Evolutionary conservation across 768 basidiomycete genomes (phyloP).

Genomic region (Neoboletus brunneissimus): DNA sequence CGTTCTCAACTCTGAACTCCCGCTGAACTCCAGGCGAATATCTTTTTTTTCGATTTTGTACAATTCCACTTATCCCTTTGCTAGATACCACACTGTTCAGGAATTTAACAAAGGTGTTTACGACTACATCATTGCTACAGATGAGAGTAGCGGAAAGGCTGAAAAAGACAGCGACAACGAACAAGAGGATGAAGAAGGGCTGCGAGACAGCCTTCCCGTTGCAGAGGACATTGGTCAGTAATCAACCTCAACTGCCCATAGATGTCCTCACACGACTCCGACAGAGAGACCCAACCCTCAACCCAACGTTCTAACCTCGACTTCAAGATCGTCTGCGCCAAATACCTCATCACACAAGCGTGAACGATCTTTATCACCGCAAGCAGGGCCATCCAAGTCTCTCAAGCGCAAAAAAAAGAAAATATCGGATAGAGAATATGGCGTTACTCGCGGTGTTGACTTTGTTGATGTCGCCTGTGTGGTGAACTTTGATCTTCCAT

Average conservation of each 20-base stretch:
- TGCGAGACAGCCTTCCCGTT: not conserved
- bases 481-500: constrained; percentile 96
- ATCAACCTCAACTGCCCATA: not conserved
- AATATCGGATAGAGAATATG: constrained; percentile 72
- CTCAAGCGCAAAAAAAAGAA: constrained; percentile 53
- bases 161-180: constrained; percentile 52
- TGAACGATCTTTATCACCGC: constrained; percentile 48
- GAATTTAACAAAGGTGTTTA: constrained; percentile 99
- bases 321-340: constrained; percentile 8
- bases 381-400: constrained; percentile 37
- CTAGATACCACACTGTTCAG: constrained; percentile 92
- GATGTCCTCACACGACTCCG: constrained; percentile 25
- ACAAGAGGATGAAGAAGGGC: constrained; percentile 35
- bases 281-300: constrained; percentile 47
- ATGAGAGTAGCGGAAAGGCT: constrained; percentile 67
- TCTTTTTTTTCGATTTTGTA: not conserved
- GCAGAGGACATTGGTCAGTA: constrained; percentile 33
- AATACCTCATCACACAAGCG: constrained; percentile 47
- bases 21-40: constrained; percentile 81
- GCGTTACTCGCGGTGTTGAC: constrained; percentile 93
- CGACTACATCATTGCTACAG: constrained; percentile 97
- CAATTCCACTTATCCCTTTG: constrained; percentile 1
- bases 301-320: constrained; percentile 30
- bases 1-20: constrained; percentile 93
- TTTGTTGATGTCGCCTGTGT: constrained; percentile 97